A percentile compares a stretch with the other conserved stretches of the same genome.
Evolutionary conservation across 768 basidiomycete species (phyloP).

Genomic region (Lentinula detonsa): DNA sequence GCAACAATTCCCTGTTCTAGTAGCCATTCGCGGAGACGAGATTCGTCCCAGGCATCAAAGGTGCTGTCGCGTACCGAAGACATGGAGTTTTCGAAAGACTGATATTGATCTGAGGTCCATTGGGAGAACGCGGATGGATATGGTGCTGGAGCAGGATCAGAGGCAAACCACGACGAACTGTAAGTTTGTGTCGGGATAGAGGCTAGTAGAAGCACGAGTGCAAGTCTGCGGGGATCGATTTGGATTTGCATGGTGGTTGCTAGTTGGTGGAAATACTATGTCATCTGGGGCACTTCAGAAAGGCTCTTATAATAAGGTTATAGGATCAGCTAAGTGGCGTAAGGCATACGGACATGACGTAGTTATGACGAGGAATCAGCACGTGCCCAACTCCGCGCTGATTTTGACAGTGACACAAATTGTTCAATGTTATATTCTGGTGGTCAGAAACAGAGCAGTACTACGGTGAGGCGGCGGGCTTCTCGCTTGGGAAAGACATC

Average conservation of each 20-base stretch:
- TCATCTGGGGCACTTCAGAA: background rate
- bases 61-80: constrained; percentile 48
- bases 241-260: background rate
- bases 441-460: too few relatives aligned
- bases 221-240: background rate
- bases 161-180: background rate
- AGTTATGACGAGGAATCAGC: background rate
- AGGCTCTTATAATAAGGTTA: background rate
- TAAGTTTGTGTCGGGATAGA: background rate
- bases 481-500: too few relatives aligned
- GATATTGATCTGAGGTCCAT: constrained; percentile 64
- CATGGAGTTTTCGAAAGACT: constrained; percentile 58
- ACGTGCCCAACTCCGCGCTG: background rate
- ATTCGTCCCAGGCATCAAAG: constrained; percentile 85
- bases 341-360: background rate
- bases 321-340: background rate
- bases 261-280: background rate
- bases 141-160: background rate
- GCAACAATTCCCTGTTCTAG: constrained; percentile 84
- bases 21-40: constrained; percentile 72
- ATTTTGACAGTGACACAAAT: too few relatives aligned
- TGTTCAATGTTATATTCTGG: too few relatives aligned
- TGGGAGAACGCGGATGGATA: constrained; percentile 15
- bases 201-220: background rate
- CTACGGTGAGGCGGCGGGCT: too few relatives aligned